Conservation (phyloP, 1,139 yeast genomes). For the Pichia sp. region DNA sequence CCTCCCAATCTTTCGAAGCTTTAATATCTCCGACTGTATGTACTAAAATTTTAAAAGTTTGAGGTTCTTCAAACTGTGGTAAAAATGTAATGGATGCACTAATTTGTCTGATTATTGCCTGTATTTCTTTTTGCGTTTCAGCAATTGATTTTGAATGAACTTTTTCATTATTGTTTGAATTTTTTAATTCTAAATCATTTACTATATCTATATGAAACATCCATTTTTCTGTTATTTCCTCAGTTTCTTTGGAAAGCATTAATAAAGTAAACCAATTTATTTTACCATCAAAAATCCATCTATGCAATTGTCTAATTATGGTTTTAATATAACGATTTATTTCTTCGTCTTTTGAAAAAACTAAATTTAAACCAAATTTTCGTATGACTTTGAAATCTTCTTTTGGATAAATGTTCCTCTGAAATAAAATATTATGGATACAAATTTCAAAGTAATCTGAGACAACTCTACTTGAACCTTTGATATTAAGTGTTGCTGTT, state of each 20-base stretch:
- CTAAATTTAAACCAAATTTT: slow-evolving; percentile 74
- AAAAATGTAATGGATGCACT: slow-evolving; percentile 83
- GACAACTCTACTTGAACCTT: slow-evolving; percentile 72
- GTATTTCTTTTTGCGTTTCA: slow-evolving; percentile 67
- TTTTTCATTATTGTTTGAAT: background rate
- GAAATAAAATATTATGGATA: slow-evolving; percentile 75
- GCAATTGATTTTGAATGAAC: slow-evolving; percentile 24
- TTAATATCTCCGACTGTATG: slow-evolving; percentile 69
- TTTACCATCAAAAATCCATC: slow-evolving; percentile 72
- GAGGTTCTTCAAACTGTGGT: slow-evolving; percentile 58
- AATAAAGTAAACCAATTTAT: slow-evolving; percentile 67
- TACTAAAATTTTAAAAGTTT: slow-evolving; percentile 82
- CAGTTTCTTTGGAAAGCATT: slow-evolving; percentile 56
- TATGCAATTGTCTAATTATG: slow-evolving; percentile 70
- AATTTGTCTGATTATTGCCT: slow-evolving; percentile 79
- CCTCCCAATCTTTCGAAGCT: slow-evolving; percentile 84
- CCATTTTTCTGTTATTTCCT: slow-evolving; percentile 77
- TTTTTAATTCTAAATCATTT: background rate
- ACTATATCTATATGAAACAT: slow-evolving; percentile 58
- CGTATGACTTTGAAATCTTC: slow-evolving; percentile 78
- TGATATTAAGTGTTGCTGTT: slow-evolving; percentile 41
- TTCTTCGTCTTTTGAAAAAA: slow-evolving; percentile 71
- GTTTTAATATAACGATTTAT: slow-evolving; percentile 62
- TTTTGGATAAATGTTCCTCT: slow-evolving; percentile 84
- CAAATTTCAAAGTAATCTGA: slow-evolving; percentile 83